phyloP scores from a whole-genome alignment of 2,329 filamentous ascomycete genomes.

The Teratosphaeria viscida region DNA sequence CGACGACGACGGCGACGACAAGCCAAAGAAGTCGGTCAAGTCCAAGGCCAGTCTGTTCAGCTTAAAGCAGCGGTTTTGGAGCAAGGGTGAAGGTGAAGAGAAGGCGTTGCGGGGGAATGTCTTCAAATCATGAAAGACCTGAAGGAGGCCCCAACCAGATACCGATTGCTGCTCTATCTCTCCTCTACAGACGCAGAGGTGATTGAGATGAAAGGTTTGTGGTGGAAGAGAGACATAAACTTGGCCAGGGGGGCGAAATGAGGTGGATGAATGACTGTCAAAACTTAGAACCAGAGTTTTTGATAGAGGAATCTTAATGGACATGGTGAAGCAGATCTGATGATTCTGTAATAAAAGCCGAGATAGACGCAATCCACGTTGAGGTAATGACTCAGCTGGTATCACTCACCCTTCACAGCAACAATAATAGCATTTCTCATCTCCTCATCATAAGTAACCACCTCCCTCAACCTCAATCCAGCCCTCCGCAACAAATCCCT shows the following conservation, averaged over 20 bases:
- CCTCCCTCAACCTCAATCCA: conserved; percentile 3
- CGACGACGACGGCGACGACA: background rate
- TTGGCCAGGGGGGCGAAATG: too few relatives aligned
- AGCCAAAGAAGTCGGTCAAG: background rate
- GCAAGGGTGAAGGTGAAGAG: background rate
- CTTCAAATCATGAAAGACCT: background rate
- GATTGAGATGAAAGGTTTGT: background rate
- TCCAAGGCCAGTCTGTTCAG: background rate
- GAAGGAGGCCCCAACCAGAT: background rate
- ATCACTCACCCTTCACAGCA: background rate
- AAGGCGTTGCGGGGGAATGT: background rate
- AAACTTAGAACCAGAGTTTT: too few relatives aligned
- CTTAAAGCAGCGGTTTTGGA: background rate
- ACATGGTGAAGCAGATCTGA: too few relatives aligned
- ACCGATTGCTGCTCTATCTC: background rate
- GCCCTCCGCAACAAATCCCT: conserved; percentile 3
- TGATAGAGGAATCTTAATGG: too few relatives aligned
- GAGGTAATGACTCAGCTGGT: too few relatives aligned
- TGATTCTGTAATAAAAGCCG: too few relatives aligned
- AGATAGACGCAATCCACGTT: too few relatives aligned
- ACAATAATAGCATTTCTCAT: conserved; percentile 5
- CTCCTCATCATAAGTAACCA: conserved; percentile 3
- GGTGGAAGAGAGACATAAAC: too few relatives aligned
- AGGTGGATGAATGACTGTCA: too few relatives aligned
- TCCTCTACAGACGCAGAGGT: background rate